Evolutionary conservation across 192 early-diverging fungal species (phyloP).

Genomic region (Spizellomyces sp.): DNA sequence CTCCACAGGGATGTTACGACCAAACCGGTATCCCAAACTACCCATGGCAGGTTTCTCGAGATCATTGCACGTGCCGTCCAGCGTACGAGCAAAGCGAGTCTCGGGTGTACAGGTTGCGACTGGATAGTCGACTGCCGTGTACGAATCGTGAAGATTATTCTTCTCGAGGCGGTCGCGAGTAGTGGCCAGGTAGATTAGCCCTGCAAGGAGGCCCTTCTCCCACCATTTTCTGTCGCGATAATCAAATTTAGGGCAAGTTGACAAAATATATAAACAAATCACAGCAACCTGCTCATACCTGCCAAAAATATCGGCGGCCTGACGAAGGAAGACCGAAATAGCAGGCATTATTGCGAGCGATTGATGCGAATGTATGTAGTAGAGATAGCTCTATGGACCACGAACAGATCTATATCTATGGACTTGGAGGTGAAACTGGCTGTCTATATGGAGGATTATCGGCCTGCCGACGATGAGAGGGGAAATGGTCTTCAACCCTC

Average conservation of each 20-base stretch:
- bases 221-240: conserved; percentile 10
- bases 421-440: too few relatives aligned
- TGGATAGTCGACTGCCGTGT: conserved; percentile 7
- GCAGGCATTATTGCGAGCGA: background rate
- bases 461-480: too few relatives aligned
- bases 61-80: conserved; percentile 27
- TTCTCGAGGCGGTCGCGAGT: background rate
- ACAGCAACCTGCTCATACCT: background rate
- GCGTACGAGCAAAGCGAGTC: conserved; percentile 16
- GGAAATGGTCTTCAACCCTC: too few relatives aligned
- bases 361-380: too few relatives aligned
- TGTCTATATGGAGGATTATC: too few relatives aligned
- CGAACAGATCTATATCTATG: too few relatives aligned
- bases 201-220: background rate
- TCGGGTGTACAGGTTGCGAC: conserved; percentile 5
- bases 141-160: conserved; percentile 18
- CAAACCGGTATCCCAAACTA: conserved; percentile 18
- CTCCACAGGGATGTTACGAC: conserved; percentile 20
- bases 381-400: too few relatives aligned
- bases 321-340: background rate
- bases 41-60: conserved; percentile 16
- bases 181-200: background rate
- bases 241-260: background rate
- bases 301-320: background rate
- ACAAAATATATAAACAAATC: background rate